Conservation (phyloP, 768 basidiomycete genomes). For the Termitomyces sp. region DNA sequence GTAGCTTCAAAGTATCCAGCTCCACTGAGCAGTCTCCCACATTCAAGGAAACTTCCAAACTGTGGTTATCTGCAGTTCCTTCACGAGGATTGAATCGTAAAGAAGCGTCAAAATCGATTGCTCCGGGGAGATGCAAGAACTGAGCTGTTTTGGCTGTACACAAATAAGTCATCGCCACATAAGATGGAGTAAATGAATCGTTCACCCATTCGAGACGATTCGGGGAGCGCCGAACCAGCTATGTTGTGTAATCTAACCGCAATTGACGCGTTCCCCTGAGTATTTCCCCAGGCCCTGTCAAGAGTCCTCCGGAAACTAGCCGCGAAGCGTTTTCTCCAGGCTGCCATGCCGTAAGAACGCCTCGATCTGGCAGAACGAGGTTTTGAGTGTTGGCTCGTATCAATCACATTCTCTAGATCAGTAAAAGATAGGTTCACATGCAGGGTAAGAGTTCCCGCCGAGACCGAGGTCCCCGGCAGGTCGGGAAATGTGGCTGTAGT, state of each 20-base stretch:
- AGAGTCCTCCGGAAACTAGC: constrained; percentile 63
- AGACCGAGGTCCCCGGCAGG: constrained; percentile 51
- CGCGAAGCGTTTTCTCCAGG: constrained; percentile 63
- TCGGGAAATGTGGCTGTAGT: constrained; percentile 51
- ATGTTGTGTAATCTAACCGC: constrained; percentile 49
- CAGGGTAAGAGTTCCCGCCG: constrained; percentile 48
- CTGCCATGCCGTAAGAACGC: constrained; percentile 48
- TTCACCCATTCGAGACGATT: constrained; percentile 29
- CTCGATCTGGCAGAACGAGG: constrained; percentile 23
- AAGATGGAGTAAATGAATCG: constrained; percentile 7
- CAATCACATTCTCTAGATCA: constrained; percentile 40
- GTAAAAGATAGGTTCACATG: constrained; percentile 56
- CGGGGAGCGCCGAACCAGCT: constrained; percentile 34
- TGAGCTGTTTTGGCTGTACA: constrained; percentile 25
- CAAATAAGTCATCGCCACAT: neutral
- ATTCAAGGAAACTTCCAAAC: constrained; percentile 44
- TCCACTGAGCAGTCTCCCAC: constrained; percentile 48
- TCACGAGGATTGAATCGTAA: constrained; percentile 59
- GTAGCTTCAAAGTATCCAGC: constrained; percentile 40
- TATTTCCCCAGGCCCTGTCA: constrained; percentile 67
- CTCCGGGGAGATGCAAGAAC: constrained; percentile 48
- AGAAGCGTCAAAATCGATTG: constrained; percentile 44
- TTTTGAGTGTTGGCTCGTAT: constrained; percentile 20
- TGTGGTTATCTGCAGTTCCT: constrained; percentile 51
- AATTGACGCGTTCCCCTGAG: constrained; percentile 55